Base-by-base conservation (phyloP, 1,284 basidiomycete genomes). In the Tausonia pullulans region DNA sequence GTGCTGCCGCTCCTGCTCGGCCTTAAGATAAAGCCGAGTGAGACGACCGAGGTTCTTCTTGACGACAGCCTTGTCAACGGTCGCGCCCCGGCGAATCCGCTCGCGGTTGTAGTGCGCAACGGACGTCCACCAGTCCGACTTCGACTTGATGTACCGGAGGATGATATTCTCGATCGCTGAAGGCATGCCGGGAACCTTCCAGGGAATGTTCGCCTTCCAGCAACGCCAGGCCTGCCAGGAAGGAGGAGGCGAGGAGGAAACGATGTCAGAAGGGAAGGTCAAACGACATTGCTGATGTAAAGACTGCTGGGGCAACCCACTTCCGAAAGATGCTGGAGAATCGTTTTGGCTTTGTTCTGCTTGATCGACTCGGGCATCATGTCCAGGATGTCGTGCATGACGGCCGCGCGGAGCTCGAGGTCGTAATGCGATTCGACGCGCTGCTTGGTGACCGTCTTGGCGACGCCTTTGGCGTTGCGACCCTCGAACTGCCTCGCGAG, bases 101-200 rank as follows among this genome's bases (percentile, higher is more conserved):
- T 82, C 81, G 69, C 79, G 77, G 74, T 82, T 81, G 75, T 79
- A 81, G 70, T 81, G 80, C 4, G 85, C 88, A 68, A 82, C 90
- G 77, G 90, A 96, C 69, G 88, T 90, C 93, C 94, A 98, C 93
- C 93, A 97, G 75, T 98, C 96, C 9, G 92, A 89, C 81, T 99
- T 99, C 77, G 87, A 89, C 83, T 99, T 99, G 83, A 98, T 95
- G 78, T 98, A 99, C 61, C 96, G 88, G 56, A 99, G 78, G 70
- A 99, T 98, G 76, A 99, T 96, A 77, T 98, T 98, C 79, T 98
- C 96, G 70, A 99, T 96, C 6, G 96, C 90, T 0, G 94, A 95
- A 0, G 96, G 92, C 90, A 96, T 95, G 61, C 92, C 70, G 16
- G 69, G 69, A 8, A 69, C 80, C 81, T 77, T 77, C 76, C 76